These are phyloP conservation scores for Trichoderma arundinaceum DNA, from an alignment of 2,329 filamentous ascomycete species.

Conservation along the genomic window DNA sequence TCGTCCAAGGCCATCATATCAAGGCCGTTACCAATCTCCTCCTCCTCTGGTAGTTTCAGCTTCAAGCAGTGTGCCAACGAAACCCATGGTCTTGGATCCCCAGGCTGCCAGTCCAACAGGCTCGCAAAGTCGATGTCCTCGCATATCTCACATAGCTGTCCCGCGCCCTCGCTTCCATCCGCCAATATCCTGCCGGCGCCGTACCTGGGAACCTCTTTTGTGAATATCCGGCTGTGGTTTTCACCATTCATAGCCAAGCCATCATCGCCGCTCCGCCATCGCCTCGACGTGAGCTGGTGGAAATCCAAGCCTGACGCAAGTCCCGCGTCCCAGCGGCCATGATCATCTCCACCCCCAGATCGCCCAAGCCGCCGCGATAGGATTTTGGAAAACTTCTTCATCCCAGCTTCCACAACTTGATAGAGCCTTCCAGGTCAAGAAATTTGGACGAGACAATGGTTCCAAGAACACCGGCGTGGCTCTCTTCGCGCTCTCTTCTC, in stretches of 20 bases:
- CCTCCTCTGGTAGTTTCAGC: conserved; percentile 12
- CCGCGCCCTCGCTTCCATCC: conserved; percentile 35
- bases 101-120: conserved; percentile 46
- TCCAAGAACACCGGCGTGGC: neutral
- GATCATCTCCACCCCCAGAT: conserved; percentile 33
- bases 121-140: conserved; percentile 46
- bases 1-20: neutral
- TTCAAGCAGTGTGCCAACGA: conserved; percentile 41
- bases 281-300: conserved; percentile 44
- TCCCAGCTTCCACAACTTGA: conserved; percentile 30
- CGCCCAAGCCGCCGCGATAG: conserved; percentile 44
- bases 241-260: conserved; percentile 30
- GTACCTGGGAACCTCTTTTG: conserved; percentile 33
- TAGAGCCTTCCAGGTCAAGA: neutral
- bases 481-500: conserved; percentile 16
- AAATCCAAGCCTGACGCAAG: conserved; percentile 41
- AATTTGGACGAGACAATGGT: neutral
- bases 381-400: conserved; percentile 48
- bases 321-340: conserved; percentile 31
- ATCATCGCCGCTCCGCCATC: conserved; percentile 34
- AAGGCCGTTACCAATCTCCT: neutral
- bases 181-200: conserved; percentile 41
- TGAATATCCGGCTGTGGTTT: conserved; percentile 15
- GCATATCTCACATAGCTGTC: conserved; percentile 43
- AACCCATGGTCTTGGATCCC: conserved; percentile 47